Percentiles rank a stretch among this genome's conserved stretches.
These are phyloP conservation scores for Lanmaoa rubissima DNA, from an alignment of 768 basidiomycete genomes.

Conservation along the genomic window DNA sequence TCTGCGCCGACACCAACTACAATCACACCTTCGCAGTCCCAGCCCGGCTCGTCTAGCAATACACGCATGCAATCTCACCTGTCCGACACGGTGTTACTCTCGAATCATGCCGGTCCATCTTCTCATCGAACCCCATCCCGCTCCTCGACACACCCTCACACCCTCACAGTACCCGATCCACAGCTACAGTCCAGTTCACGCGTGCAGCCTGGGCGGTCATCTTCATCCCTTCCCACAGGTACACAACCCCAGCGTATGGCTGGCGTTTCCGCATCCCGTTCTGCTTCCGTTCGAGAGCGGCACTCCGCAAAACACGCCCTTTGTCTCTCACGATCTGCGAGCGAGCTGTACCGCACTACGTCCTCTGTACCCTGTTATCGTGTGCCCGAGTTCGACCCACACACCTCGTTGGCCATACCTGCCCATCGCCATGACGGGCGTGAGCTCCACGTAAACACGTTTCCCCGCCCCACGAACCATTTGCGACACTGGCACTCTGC, in stretches of 20 bases:
- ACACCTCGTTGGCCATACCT: neutral
- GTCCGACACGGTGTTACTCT: conserved; percentile 2
- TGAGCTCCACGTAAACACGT: neutral
- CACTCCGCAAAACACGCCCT: conserved; percentile 12
- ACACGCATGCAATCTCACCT: neutral
- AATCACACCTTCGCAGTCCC: neutral
- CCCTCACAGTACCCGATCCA: neutral
- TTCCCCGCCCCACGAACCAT: conserved; percentile 5
- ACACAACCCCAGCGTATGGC: neutral
- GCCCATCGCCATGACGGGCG: neutral
- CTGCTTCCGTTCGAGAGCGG: conserved; percentile 1
- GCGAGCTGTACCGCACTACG: conserved; percentile 20
- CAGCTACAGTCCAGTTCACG: neutral
- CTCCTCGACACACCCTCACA: neutral
- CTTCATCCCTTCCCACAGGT: neutral
- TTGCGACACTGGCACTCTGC: conserved; percentile 25
- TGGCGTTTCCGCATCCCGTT: neutral
- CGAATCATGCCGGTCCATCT: neutral
- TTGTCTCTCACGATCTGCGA: conserved; percentile 23
- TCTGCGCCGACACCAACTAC: neutral
- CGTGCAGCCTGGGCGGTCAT: neutral
- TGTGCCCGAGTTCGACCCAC: neutral
- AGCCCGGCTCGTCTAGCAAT: neutral
- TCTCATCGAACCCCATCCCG: neutral
- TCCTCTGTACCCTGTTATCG: neutral